Conservation (phyloP, 768 basidiomycete genomes). For the Calocera cornea region DNA sequence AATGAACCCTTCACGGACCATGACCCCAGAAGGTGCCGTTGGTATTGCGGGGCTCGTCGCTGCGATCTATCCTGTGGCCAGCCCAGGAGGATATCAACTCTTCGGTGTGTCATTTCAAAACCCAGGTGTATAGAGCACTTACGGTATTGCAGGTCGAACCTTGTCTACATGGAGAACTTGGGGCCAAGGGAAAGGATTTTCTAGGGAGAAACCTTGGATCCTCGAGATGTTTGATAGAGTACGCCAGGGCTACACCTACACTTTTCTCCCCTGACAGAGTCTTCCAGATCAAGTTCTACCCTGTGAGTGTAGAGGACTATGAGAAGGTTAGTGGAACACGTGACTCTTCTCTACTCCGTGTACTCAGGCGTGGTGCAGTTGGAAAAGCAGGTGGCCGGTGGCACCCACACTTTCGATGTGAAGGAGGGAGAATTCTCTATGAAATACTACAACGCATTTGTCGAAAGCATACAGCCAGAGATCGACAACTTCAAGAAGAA, state of each 20-base stretch:
- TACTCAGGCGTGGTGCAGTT: neutral
- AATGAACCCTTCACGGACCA: slow-evolving; percentile 60
- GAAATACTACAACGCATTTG: slow-evolving; percentile 34
- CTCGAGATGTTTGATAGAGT: slow-evolving; percentile 52
- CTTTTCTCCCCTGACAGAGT: neutral
- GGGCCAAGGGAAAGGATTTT: slow-evolving; percentile 39
- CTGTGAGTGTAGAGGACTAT: slow-evolving; percentile 37
- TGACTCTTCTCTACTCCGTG: neutral
- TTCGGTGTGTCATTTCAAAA: slow-evolving; percentile 25
- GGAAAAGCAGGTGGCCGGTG: slow-evolving; percentile 15
- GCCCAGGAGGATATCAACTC: slow-evolving; percentile 53
- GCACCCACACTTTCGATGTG: slow-evolving; percentile 27
- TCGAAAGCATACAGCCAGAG: slow-evolving; percentile 31
- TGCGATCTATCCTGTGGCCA: slow-evolving; percentile 52
- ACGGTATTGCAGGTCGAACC: slow-evolving; percentile 30
- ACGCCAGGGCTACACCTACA: neutral
- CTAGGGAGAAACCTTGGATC: slow-evolving; percentile 41
- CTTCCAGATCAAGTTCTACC: slow-evolving; percentile 38
- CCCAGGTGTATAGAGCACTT: neutral
- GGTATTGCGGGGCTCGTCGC: slow-evolving; percentile 53
- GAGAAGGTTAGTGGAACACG: slow-evolving; percentile 26
- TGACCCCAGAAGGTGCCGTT: slow-evolving; percentile 56
- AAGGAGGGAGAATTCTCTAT: slow-evolving; percentile 42
- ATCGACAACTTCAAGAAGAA: slow-evolving; percentile 29
- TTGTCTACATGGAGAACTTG: slow-evolving; percentile 54